Percentiles rank a stretch among this genome's conserved stretches.
phyloP scores from a whole-genome alignment of 2,329 filamentous ascomycete species.

The Calonectria multiphialidica region DNA sequence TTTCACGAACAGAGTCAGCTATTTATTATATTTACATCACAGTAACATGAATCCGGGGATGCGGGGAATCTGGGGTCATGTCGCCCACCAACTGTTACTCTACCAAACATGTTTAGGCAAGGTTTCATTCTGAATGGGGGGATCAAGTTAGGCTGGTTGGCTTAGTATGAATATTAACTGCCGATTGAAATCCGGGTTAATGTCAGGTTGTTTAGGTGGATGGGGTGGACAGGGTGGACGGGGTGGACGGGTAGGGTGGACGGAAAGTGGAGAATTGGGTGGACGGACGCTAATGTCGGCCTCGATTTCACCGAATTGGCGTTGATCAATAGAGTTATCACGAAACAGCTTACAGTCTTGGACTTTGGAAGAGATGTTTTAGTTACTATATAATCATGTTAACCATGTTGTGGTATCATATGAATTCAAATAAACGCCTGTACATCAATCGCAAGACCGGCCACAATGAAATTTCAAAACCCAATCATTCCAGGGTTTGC shows the following conservation, averaged over 20 bases:
- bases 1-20: not conserved
- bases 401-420: not conserved
- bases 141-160: not conserved
- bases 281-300: not conserved
- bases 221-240: not conserved
- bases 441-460: not conserved
- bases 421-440: not conserved
- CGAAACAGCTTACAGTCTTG: not conserved
- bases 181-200: not conserved
- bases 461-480: constrained; percentile 6
- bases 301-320: not conserved
- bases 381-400: not conserved
- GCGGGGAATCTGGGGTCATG: not conserved
- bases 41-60: not conserved
- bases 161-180: not conserved
- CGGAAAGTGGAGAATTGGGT: not conserved
- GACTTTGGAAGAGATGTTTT: not conserved
- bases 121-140: not conserved
- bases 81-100: too few relatives aligned
- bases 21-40: not conserved
- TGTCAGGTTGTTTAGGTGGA: not conserved
- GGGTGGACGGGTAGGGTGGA: not conserved
- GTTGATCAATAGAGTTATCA: not conserved
- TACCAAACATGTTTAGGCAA: not conserved
- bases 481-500: constrained; percentile 24